Percentiles rank a stretch among this genome's conserved stretches.
Conservation (phyloP, 495 filamentous ascomycete genomes). For the Neurospora cerealis region DNA sequence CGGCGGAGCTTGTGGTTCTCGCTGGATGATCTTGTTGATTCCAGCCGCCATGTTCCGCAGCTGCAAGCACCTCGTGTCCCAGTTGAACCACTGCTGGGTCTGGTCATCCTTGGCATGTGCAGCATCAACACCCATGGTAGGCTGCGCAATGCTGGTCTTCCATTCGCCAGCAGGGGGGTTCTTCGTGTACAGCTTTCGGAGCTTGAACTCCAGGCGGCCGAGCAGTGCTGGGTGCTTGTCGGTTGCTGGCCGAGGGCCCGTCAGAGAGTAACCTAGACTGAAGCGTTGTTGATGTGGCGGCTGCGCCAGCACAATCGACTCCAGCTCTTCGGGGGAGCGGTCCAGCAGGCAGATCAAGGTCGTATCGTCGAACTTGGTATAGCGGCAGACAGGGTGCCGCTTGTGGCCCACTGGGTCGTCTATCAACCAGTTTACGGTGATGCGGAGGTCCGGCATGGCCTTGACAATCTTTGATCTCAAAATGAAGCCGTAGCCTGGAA, state of each 20-base stretch:
- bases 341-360: conserved; percentile 14
- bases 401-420: not conserved
- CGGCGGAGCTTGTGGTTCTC: not conserved
- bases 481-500: conserved; percentile 8
- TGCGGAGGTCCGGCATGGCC: conserved; percentile 9
- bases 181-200: not conserved
- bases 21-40: not conserved
- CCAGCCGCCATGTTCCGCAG: not conserved
- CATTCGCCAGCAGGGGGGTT: not conserved
- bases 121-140: not conserved
- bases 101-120: not conserved
- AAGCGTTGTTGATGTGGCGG: conserved; percentile 30
- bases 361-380: conserved; percentile 10
- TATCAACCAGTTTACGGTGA: conserved; percentile 1
- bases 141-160: not conserved
- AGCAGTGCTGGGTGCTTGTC: not conserved
- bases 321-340: not conserved
- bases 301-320: conserved; percentile 12
- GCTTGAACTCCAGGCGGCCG: not conserved
- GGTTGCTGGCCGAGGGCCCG: not conserved
- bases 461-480: conserved; percentile 4
- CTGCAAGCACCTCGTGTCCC: not conserved
- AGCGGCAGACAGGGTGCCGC: conserved; percentile 1
- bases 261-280: not conserved
- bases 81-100: not conserved